Evolutionary conservation across 108 stramenopile genomes (phyloP).

Genomic region (Asterionellopsis glacialis): DNA sequence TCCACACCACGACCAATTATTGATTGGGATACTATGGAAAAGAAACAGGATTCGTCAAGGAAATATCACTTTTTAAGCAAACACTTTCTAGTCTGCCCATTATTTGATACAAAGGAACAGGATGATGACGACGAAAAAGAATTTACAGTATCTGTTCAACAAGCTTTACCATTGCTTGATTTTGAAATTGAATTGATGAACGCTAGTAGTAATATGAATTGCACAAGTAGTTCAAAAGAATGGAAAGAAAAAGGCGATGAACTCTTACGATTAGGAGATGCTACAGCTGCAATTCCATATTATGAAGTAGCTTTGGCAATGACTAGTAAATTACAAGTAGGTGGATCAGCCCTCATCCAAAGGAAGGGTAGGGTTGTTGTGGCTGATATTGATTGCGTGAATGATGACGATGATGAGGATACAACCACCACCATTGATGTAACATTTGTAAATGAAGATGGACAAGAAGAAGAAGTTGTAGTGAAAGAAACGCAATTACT

Average conservation of each 20-base stretch:
- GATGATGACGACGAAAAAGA: conserved; percentile 7
- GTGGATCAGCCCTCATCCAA: conserved; percentile 13
- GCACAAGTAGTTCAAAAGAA: neutral
- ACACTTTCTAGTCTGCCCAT: neutral
- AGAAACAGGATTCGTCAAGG: too few relatives aligned
- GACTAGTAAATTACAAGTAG: conserved; percentile 32
- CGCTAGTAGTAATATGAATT: too few relatives aligned
- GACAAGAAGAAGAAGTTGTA: conserved; percentile 21
- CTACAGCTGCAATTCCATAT: conserved; percentile 44
- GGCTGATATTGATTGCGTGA: conserved; percentile 3
- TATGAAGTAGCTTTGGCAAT: conserved; percentile 50
- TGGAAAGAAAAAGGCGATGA: conserved; percentile 58
- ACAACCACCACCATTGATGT: conserved; percentile 24
- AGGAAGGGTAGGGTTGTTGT: neutral
- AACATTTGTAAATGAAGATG: conserved; percentile 20
- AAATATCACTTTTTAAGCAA: neutral
- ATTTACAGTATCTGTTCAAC: conserved; percentile 2
- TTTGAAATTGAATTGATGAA: conserved; percentile 16
- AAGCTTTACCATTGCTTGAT: conserved; percentile 15
- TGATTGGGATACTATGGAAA: too few relatives aligned
- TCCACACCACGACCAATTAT: neutral
- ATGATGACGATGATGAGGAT: neutral
- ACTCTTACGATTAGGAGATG: conserved; percentile 46
- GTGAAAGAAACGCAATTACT: neutral
- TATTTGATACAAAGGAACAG: neutral